phyloP scores from a whole-genome alignment of 2,329 filamentous ascomycete genomes.

The Fonsecaea nubica region DNA sequence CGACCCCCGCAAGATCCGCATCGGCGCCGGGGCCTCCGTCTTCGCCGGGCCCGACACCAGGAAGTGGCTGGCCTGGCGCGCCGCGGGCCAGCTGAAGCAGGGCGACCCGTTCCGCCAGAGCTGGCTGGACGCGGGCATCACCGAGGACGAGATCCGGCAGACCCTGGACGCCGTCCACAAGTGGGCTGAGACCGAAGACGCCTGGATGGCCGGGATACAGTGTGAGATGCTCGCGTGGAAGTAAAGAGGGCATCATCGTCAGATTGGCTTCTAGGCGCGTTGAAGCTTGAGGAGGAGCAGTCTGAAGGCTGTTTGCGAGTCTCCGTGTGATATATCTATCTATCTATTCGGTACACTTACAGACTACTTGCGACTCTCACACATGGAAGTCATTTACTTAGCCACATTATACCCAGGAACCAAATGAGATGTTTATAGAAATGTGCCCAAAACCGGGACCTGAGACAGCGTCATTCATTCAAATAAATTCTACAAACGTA shows the following conservation, averaged over 20 bases:
- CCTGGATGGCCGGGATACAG: constrained; percentile 48
- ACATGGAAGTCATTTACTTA: too few species aligned
- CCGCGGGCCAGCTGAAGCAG: constrained; percentile 41
- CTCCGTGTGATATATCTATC: too few species aligned
- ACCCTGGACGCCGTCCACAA: constrained; percentile 42
- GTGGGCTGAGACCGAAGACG: constrained; percentile 50
- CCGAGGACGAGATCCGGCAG: constrained; percentile 47
- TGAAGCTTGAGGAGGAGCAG: too few species aligned
- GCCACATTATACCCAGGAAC: background rate
- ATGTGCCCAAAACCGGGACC: background rate
- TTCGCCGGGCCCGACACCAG: constrained; percentile 42
- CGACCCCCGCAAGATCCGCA: constrained; percentile 38
- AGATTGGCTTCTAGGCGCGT: too few species aligned
- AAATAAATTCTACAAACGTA: background rate
- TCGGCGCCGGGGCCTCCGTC: constrained; percentile 44
- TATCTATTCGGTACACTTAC: too few species aligned
- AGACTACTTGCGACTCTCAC: too few species aligned
- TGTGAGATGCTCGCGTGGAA: constrained; percentile 53
- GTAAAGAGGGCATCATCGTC: constrained; percentile 32
- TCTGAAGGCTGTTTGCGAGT: too few species aligned
- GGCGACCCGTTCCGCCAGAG: constrained; percentile 47
- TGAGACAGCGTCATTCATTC: background rate
- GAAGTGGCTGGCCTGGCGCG: constrained; percentile 42
- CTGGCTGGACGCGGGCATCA: constrained; percentile 48
- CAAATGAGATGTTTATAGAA: background rate